A percentile compares a stretch with the other conserved stretches of the same genome.
phyloP scores from a whole-genome alignment of 345 rosid genomes.

The Arabis alpina region DNA sequence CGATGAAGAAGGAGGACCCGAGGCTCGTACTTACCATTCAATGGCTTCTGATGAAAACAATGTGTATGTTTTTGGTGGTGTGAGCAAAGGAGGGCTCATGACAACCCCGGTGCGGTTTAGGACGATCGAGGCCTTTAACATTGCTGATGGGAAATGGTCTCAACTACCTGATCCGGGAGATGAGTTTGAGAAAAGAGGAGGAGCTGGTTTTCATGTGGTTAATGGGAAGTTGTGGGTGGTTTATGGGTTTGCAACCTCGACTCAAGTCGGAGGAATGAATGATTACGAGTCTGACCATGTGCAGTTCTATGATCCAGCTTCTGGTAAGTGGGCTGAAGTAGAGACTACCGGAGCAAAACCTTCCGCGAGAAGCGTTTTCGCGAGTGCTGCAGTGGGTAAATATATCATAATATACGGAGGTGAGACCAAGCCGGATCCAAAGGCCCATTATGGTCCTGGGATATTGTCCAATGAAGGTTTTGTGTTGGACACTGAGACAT shows the following conservation, averaged over 20 bases:
- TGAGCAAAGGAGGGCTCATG: neutral
- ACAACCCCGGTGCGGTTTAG: neutral
- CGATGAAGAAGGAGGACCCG: slow-evolving; percentile 2
- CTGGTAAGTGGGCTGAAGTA: slow-evolving; percentile 19
- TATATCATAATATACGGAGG: slow-evolving; percentile 28
- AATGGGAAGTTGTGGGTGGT: slow-evolving; percentile 29
- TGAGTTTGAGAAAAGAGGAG: slow-evolving; percentile 6
- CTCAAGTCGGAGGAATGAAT: neutral
- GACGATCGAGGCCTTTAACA: slow-evolving; percentile 1
- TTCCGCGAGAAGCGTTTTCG: slow-evolving; percentile 15
- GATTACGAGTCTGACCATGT: neutral
- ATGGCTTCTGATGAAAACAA: slow-evolving; percentile 17
- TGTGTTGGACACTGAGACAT: slow-evolving; percentile 20
- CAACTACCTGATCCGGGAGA: slow-evolving; percentile 25
- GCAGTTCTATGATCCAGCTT: slow-evolving; percentile 1
- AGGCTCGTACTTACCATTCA: slow-evolving; percentile 23
- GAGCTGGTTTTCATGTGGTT: slow-evolving; percentile 2
- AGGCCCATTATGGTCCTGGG: slow-evolving; percentile 18
- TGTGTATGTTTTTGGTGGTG: slow-evolving; percentile 29
- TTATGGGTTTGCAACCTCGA: slow-evolving; percentile 18
- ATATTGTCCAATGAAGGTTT: slow-evolving; percentile 10
- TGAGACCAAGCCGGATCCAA: neutral
- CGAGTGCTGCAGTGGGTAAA: slow-evolving; percentile 18
- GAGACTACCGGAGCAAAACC: slow-evolving; percentile 27
- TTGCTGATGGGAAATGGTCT: neutral